Conservation (phyloP, 306 rosid species). For the Casuarina glauca region DNA sequence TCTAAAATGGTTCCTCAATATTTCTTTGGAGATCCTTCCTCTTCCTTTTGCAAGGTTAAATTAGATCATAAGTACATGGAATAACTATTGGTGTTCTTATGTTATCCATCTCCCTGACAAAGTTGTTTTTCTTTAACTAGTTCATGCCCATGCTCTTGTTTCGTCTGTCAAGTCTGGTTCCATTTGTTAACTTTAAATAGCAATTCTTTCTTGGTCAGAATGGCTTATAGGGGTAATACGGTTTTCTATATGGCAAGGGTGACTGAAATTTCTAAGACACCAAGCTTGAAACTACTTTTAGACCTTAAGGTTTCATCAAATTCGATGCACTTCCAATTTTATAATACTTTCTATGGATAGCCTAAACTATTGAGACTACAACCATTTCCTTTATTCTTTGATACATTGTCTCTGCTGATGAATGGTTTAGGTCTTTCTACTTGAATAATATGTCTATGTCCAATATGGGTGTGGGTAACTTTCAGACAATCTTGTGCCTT, state of each 20-base stretch:
- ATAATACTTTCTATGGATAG: not conserved
- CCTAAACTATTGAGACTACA: too few species aligned
- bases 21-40: too few species aligned
- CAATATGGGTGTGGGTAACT: not conserved
- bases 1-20: too few species aligned
- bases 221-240: not conserved
- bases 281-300: not conserved
- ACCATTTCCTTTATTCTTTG: not conserved
- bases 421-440: too few species aligned
- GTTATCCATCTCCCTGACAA: not conserved
- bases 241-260: not conserved
- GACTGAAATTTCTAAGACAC: too few species aligned
- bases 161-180: not conserved
- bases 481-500: not conserved
- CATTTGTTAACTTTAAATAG: not conserved
- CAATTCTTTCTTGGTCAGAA: not conserved
- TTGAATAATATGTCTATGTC: constrained; percentile 1
- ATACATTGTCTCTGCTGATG: not conserved
- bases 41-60: too few species aligned
- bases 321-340: not conserved
- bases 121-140: not conserved
- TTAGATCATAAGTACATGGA: not conserved
- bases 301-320: not conserved
- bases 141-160: not conserved
- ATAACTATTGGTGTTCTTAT: not conserved